Evolutionary conservation across 2,329 filamentous ascomycete genomes (phyloP).

Genomic region (Dactylellina sp.): DNA sequence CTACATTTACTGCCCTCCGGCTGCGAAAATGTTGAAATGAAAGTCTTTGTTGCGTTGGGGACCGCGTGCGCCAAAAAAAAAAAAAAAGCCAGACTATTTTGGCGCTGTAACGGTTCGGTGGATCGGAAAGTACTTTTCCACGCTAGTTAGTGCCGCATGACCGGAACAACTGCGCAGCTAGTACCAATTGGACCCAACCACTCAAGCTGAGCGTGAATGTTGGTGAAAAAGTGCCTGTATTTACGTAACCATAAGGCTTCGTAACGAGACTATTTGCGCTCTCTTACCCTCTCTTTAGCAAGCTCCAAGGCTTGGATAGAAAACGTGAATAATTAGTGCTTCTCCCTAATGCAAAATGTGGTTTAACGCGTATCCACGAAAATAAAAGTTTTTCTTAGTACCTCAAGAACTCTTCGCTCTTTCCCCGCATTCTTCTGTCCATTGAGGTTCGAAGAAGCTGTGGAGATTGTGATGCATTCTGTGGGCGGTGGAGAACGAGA

Average conservation of each 20-base stretch:
- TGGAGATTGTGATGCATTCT: not conserved
- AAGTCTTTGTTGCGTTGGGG: slow-evolving; percentile 24
- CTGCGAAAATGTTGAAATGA: slow-evolving; percentile 6
- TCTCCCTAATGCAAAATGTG: not conserved
- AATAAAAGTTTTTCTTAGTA: not conserved
- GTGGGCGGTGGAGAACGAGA: slow-evolving; percentile 24
- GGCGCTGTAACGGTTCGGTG: slow-evolving; percentile 48
- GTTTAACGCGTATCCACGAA: not conserved
- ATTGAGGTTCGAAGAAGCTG: not conserved
- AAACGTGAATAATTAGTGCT: slow-evolving; percentile 1
- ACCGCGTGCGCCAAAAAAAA: slow-evolving; percentile 23
- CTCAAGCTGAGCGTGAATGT: not conserved
- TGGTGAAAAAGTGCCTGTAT: not conserved
- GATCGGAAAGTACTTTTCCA: slow-evolving; percentile 32
- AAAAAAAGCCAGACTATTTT: not conserved
- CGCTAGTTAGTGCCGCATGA: slow-evolving; percentile 42
- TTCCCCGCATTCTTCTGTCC: slow-evolving; percentile 31
- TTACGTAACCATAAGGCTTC: slow-evolving; percentile 20
- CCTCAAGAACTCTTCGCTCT: slow-evolving; percentile 4
- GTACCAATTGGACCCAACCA: slow-evolving; percentile 15
- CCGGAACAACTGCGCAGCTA: slow-evolving; percentile 29
- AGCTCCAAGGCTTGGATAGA: slow-evolving; percentile 13
- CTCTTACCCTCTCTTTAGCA: slow-evolving; percentile 7
- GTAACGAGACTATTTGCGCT: slow-evolving; percentile 9
- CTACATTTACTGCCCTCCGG: not conserved